Conservation (phyloP, 257 asterid genomes). For the Solanum acaule region DNA sequence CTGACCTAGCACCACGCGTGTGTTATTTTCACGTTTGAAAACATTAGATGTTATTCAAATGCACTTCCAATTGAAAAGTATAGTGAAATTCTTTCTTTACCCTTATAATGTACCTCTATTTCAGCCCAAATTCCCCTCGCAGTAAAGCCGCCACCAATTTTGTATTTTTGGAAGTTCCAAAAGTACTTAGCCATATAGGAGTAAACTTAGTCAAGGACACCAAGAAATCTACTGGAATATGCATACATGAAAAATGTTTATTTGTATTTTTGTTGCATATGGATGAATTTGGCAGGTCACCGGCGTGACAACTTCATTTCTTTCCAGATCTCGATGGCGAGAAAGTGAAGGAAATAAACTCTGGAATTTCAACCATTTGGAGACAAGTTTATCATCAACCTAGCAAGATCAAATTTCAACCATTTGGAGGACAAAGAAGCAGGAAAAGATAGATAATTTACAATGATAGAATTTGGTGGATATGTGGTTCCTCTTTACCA, state of each 20-base stretch:
- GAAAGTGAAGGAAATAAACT: background rate
- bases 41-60: background rate
- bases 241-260: background rate
- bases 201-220: background rate
- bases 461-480: background rate
- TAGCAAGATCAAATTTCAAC: background rate
- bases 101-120: background rate
- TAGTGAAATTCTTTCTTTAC: background rate
- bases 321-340: background rate
- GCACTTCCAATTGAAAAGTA: background rate
- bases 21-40: background rate
- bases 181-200: background rate
- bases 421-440: background rate
- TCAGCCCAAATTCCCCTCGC: background rate
- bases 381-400: background rate
- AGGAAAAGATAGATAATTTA: background rate
- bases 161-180: too few species aligned
- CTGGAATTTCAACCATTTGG: background rate
- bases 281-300: background rate
- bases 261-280: background rate
- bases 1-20: background rate
- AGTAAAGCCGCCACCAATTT: background rate
- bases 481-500: background rate
- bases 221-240: background rate
- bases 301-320: background rate